Conservation (phyloP, 768 basidiomycete genomes). For the Chalciporus chontae region DNA sequence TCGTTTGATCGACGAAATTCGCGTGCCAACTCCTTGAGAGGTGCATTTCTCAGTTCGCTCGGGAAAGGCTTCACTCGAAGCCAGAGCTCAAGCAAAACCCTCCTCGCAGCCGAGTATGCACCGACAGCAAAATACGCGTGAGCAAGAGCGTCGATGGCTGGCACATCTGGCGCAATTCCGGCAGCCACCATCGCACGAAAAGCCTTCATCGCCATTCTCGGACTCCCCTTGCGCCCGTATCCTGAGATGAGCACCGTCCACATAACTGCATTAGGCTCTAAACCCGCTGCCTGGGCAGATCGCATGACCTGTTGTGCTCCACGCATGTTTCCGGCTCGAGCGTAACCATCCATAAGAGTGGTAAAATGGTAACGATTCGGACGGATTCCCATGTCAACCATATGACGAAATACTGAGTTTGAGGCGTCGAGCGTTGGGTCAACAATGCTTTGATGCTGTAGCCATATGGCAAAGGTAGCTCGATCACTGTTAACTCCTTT, state of each 20-base stretch:
- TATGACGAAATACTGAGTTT: conserved; percentile 48
- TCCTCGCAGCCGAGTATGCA: conserved; percentile 46
- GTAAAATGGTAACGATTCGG: conserved; percentile 71
- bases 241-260: conserved; percentile 78
- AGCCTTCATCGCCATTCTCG: conserved; percentile 46
- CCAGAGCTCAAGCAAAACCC: conserved; percentile 62
- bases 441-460: conserved; percentile 57
- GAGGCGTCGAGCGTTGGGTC: conserved; percentile 50
- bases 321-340: conserved; percentile 52
- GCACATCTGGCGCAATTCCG: conserved; percentile 66
- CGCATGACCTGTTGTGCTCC: conserved; percentile 55
- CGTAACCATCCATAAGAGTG: conserved; percentile 75
- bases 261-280: conserved; percentile 61
- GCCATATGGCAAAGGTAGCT: conserved; percentile 56
- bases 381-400: conserved; percentile 66
- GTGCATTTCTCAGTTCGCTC: conserved; percentile 37
- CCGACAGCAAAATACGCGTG: conserved; percentile 64
- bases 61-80: conserved; percentile 60
- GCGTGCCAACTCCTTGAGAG: conserved; percentile 44
- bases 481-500: conserved; percentile 54
- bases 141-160: conserved; percentile 66
- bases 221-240: conserved; percentile 57
- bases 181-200: conserved; percentile 62
- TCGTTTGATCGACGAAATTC: conserved; percentile 39
- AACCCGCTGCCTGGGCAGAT: conserved; percentile 45